Base-by-base conservation (phyloP, 1,284 basidiomycete genomes). In the Heliocybe sulcata region DNA sequence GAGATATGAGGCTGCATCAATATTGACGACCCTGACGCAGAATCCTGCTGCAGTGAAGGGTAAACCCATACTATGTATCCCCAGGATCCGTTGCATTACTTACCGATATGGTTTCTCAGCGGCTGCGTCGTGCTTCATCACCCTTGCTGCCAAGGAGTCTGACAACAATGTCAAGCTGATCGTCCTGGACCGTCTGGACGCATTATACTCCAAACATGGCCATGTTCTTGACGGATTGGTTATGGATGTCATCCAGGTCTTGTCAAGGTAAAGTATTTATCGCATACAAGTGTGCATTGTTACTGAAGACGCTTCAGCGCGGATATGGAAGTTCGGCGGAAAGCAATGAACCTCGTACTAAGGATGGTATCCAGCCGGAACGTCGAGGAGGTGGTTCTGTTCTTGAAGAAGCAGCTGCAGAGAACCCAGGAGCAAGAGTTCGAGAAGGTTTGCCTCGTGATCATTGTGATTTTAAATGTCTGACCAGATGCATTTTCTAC, bases 151-250 rank as follows among this genome's bases (percentile, higher is more conserved):
- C 67, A 96, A 95, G 74, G 95, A 98, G 73, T 94, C 94, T 1
- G 96, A 98, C 76, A 99, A 99, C 77, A 99, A 99, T 64, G 96
- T 98, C 72, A 99, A 99, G 73, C 83, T 99, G 56, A 99, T 99
- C 60, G 97, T 99, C 10, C 81, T 99, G 31, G 93, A 97, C 67
- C 86, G 97, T 50, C 84, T 99, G 47, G 92, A 98, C 55, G 72
- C 72, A 23, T 79, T 99, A 19, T 84, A 93, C 33, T 76, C 84
- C 26, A 93, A 90, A 66, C 94, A 98, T 70, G 94, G 93, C 33
- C 91, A 92, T 67, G 87, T 98, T 52, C 76, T 99, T 50, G 94
- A 99, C 67, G 80, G 87, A 8, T 82, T 98, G 58, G 94, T 96
- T 61, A 96, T 98, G 91, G 97, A 99, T 65, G 84, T 99, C 45